Percentiles rank a stretch among this genome's conserved stretches.
phyloP scores from a whole-genome alignment of 73 alveolate species.

The Tetrahymena borealis region DNA sequence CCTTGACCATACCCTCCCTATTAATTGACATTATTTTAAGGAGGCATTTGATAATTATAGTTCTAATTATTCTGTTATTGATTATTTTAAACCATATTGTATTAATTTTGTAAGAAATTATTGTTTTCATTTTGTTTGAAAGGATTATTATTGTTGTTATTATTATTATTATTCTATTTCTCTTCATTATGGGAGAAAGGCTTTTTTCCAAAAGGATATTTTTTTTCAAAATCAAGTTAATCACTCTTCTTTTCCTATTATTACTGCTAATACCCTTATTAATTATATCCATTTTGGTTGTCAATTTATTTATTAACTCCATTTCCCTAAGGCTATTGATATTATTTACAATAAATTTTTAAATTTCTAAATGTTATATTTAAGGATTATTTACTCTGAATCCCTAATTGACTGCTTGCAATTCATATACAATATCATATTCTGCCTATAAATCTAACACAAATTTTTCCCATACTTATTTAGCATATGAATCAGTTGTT shows the following conservation, averaged over 20 bases:
- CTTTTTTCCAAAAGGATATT: not conserved
- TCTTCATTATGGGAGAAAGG: not conserved
- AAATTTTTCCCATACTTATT: slow-evolving; percentile 14
- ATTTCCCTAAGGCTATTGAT: not conserved
- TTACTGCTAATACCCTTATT: not conserved
- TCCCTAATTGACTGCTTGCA: not conserved
- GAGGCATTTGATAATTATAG: not conserved
- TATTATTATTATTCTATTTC: not conserved
- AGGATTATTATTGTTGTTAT: slow-evolving; percentile 13
- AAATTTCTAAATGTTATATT: not conserved
- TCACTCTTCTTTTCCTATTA: too few relatives aligned
- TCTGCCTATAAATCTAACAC: slow-evolving; percentile 28
- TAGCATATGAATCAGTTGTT: not conserved
- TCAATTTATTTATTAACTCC: not conserved
- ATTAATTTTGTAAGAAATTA: slow-evolving; percentile 2
- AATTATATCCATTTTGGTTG: not conserved
- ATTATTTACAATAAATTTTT: slow-evolving; percentile 3
- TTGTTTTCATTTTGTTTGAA: not conserved
- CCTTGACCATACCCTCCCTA: not conserved
- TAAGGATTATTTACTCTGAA: not conserved
- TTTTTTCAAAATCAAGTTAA: not conserved
- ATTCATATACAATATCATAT: not conserved
- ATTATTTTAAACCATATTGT: not conserved
- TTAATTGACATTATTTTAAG: not conserved
- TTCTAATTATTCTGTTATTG: not conserved